Base-by-base conservation (phyloP, 179 eudicot genomes). In the Amaranthus tricolor region DNA sequence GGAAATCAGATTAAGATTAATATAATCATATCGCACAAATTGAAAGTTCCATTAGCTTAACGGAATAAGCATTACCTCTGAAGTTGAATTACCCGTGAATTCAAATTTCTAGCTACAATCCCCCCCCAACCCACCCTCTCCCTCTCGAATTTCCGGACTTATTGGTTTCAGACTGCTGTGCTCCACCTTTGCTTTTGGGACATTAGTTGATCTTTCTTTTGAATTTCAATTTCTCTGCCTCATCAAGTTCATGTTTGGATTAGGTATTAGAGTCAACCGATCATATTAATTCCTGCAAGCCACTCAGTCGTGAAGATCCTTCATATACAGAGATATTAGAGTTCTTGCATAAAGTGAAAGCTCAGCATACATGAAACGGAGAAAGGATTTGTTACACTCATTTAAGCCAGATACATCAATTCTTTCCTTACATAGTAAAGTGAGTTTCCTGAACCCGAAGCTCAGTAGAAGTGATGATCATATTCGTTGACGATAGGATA, bases 251-350 rank as follows among this genome's bases (percentile, higher is more conserved):
- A n/a, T 60, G 20, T 43, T 44, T 67, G 4, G 1, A 73, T 53
- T 85, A 96, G 98, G 98, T 94, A 9, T 85, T 96, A 73, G 99
- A 96, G 76, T 93, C 99, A 55, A 93, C 98, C 8, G 99, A 96
- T 83, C 99, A 96, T 86, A 88, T 96, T 73, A 96, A 96, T 78
- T 94, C 98, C 62, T 96, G 99, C 90, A 96, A 96, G 85, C 99
- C 98, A 59, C 52, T 96, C 20, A 89, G 83, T 72, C 90, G 90
- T 24, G 82, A 77, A 6, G 99, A 96, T 88, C 99, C 97, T 54
- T 91, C 99, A 10, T 96, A 96, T 63, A 84, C 73, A 45, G 98
- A 96, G 83, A 86, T 81, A 43, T 74, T 96, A 71, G 85, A 91
- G 9, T 94, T 96, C 75, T 83, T 96, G 84, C 86, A 84, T 58